These are phyloP conservation scores for Neospermospora avenae DNA, from an alignment of 2,329 filamentous ascomycete genomes.

Conservation along the genomic window DNA sequence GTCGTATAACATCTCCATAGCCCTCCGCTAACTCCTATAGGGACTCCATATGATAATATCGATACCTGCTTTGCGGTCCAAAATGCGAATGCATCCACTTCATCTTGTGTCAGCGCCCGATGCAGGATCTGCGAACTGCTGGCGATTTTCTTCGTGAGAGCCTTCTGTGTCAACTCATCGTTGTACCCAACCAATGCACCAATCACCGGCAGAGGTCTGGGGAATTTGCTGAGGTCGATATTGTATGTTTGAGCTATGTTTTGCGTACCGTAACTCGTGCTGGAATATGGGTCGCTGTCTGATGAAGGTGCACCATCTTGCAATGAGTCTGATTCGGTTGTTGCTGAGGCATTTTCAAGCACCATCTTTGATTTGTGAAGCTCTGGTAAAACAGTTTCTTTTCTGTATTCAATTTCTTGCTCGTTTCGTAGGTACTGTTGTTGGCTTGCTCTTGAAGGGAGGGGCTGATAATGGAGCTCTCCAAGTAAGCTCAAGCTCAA, in stretches of 20 bases:
- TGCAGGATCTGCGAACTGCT: constrained; percentile 13
- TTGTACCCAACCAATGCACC: constrained; percentile 27
- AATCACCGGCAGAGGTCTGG: constrained; percentile 28
- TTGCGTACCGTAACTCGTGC: background rate
- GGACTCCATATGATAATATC: constrained; percentile 28
- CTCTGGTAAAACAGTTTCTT: background rate
- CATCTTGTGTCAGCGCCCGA: constrained; percentile 27
- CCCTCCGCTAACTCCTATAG: constrained; percentile 27
- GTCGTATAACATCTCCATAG: constrained; percentile 27
- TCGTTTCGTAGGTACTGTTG: background rate
- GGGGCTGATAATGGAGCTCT: background rate
- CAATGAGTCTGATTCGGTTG: constrained; percentile 16
- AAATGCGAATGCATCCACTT: constrained; percentile 30
- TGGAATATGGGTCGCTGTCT: constrained; percentile 30
- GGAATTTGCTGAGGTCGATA: constrained; percentile 23
- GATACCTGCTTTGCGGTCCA: constrained; percentile 29
- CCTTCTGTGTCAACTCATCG: constrained; percentile 6
- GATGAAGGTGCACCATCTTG: constrained; percentile 27
- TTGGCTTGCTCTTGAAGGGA: background rate
- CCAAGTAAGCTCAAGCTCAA: constrained; percentile 3
- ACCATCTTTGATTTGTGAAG: constrained; percentile 23
- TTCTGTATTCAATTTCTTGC: background rate
- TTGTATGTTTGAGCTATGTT: constrained; percentile 6
- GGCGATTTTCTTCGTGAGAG: constrained; percentile 6
- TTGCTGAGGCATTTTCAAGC: constrained; percentile 26